Conservation (phyloP, 257 asterid species). For the Echites panduratus region DNA sequence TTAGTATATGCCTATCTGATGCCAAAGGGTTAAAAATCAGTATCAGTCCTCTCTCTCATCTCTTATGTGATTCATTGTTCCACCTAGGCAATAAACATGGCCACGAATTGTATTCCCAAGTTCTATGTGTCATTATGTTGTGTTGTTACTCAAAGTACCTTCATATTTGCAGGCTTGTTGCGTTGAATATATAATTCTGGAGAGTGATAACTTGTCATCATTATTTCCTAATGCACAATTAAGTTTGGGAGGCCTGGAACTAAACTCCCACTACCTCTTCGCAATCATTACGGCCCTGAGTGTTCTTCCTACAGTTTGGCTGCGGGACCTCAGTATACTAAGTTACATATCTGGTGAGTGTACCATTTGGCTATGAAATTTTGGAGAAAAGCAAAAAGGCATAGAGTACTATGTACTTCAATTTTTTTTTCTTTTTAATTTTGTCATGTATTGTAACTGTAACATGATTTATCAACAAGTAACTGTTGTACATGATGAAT, state of each 20-base stretch:
- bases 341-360: conserved; percentile 91
- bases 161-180: conserved; percentile 66
- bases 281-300: conserved; percentile 64
- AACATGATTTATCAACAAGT: background rate
- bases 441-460: background rate
- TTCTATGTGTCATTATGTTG: background rate
- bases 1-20: background rate
- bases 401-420: background rate
- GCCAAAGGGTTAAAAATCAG: background rate
- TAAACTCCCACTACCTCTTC: conserved; percentile 62
- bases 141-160: background rate
- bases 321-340: conserved; percentile 67
- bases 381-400: background rate
- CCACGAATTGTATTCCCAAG: background rate
- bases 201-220: conserved; percentile 81
- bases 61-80: background rate
- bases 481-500: background rate
- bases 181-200: conserved; percentile 82
- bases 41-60: background rate
- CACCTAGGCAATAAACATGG: background rate
- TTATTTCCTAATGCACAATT: conserved; percentile 80
- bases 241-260: conserved; percentile 45
- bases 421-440: background rate
- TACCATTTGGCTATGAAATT: background rate
- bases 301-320: conserved; percentile 87